Base-by-base conservation (phyloP, 768 basidiomycete species). In the Tephrocybe sp. region DNA sequence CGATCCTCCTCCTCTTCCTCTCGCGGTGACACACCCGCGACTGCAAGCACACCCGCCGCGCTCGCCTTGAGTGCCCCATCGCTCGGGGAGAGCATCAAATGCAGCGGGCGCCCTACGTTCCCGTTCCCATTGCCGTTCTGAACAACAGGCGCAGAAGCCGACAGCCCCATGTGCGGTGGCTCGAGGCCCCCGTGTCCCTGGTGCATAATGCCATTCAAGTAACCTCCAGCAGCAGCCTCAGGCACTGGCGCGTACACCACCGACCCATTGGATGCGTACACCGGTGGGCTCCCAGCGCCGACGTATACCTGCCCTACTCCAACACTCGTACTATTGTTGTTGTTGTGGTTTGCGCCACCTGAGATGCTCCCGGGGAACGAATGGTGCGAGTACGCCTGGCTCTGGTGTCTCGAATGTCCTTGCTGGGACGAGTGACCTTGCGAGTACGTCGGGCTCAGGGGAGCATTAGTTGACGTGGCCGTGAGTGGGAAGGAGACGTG, bases 11-110 rank as follows among this genome's bases (percentile, higher is more conserved):
- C 84, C 3, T 76, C 75, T 4, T 62, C 69, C 21, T 69, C 71
- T n/a, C n/a, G n/a, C n/a, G n/a, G n/a, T 25, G 58, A 59, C 25
- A 63, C 63, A 20, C 69, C 67, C 5, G 64, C 56, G 11, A 69
- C 63, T 15, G 66, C 69, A 21, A 67, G 63, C 18, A 67, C 70
- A n/a, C 66, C 78, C 1, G 67, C 69, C 1, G 67, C 69, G n/a
- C 66, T 69, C 11, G 72, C 67, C 34, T 75, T 77, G 17, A 88
- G 66, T 6, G 78, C 77, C 15, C 77, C 69, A 53, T 88, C 88
- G 52, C 83, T 86, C 0, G 86, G 83, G 1, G 86, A 86, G 18
- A 83, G 62, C 8, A 68, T 65, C 48, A 86, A 62, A 8, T 80
- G 78, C 2, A 76, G 61, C 9, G 86, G 81, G 2, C 82, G 75